Conservation (phyloP, 2,329 filamentous ascomycete genomes). For the Monilinia fructigena region DNA sequence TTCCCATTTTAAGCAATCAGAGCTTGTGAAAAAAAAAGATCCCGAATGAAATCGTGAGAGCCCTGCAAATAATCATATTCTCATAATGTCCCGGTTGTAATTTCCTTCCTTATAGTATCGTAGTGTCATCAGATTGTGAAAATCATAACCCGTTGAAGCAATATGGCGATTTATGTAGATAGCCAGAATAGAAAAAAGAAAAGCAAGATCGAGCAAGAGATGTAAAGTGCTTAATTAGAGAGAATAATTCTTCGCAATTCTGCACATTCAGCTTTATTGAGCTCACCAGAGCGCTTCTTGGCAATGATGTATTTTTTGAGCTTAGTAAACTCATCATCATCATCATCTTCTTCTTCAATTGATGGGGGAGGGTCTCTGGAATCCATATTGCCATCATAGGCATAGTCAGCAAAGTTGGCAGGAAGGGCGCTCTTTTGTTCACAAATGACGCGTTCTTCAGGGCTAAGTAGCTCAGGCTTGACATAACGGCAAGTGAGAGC, state of each 20-base stretch:
- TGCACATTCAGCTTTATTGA: not conserved
- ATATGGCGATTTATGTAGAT: not conserved
- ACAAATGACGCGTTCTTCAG: constrained; percentile 29
- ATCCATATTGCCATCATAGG: constrained; percentile 39
- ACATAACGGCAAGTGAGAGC: constrained; percentile 57
- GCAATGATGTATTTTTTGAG: not conserved
- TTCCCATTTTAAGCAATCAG: constrained; percentile 1
- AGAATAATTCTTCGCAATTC: not conserved
- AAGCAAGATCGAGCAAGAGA: not conserved
- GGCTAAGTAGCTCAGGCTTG: constrained; percentile 44
- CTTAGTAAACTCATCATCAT: constrained; percentile 3
- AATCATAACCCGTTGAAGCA: not conserved
- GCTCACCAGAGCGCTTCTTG: constrained; percentile 1
- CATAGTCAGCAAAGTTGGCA: constrained; percentile 33
- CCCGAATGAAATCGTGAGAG: constrained; percentile 4
- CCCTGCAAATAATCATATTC: constrained; percentile 10
- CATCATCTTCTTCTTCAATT: not conserved
- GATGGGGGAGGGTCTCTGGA: not conserved
- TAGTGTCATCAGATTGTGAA: not conserved
- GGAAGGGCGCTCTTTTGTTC: constrained; percentile 37
- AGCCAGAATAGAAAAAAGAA: not conserved
- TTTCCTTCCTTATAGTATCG: constrained; percentile 5
- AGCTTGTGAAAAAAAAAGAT: constrained; percentile 6
- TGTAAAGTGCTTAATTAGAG: not conserved
- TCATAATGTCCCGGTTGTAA: not conserved